Evolutionary conservation across 2,329 filamentous ascomycete genomes (phyloP), one percentile per base, ranked within the genome.

Genomic region (Fusarium sp.): DNA sequence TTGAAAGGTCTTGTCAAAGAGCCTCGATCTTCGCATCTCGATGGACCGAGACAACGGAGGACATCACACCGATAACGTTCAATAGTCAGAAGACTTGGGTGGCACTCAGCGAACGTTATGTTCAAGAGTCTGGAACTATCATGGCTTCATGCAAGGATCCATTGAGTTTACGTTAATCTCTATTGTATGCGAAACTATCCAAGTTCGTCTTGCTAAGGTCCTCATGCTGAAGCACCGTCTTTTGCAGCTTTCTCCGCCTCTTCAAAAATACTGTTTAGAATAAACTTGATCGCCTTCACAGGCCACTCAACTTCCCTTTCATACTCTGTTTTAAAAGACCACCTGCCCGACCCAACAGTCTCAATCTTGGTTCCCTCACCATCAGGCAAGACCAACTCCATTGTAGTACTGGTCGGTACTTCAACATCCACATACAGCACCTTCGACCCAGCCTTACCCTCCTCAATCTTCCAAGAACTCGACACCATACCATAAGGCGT

Each of bases 401-500:
- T 73, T 0, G 57, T 63, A 1, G 71, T 75, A 7, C 61, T 51
- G 0, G 68, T 61, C 2, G 73, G 73, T 2, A 73, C 64, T 1
- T 62, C 64, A 1, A 75, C 65, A 2, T 71, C 58, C 6, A 75
- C 53, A 2, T 34, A 18, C 4, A 75, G 6, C 0, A 58, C 3
- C 24, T 55, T 16, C 6, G 41, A 32, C 20, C 22, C n/a, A 40
- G 32, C 2, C 12, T 51, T 9, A 12, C 69, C 61, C 76, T 67
- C 69, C 1, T 59, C 41, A 7, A 71, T 44, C 16, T 29, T 70
- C 73, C 73, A 75, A 13, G 51, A 71, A 27, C 65, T 70, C 0
- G 71, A 74, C 3, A 71, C 67, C 0, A 13, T 73, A 7, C 73
- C 73, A 20, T 75, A 74, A 1, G 73, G 73, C 24, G 73, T 74